Base-by-base conservation (phyloP, 2,329 filamentous ascomycete genomes). In the Dactylellina drechsleri region DNA sequence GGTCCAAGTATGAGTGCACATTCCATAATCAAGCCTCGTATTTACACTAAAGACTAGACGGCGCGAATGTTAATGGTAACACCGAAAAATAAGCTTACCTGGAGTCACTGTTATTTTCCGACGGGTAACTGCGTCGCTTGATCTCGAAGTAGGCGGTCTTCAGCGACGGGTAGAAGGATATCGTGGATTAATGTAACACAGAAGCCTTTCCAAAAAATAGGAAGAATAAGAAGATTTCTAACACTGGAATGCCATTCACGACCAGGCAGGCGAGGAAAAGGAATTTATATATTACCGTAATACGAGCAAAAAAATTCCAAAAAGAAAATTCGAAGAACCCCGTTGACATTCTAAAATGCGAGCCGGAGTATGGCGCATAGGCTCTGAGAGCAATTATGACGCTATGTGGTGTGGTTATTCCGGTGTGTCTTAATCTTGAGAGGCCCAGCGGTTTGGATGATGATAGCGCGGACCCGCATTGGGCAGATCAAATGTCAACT, bases 261-360 rank as follows among this genome's bases (percentile, higher is more conserved):
- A 58, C 15, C 10, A 53, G 10, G 36, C 23, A 57, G 57, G 41
- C 16, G 49, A 10, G 18, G 41, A 7, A 58, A 57, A 57, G 49
- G 57, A 54, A 56, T 70, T 70, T 64, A 71, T 71, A 71, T 64
- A 18, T 45, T 64, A 53, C 31, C 23, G 20, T 54, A 10, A 10
- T 45, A 45, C 41, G n/a, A n/a, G n/a, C 50, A 16, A 7, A 12
- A 54, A 45, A 15, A 15, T 13, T 45, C 12, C 41, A 45, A 3
- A 15, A 15, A 45, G 41, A 45, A 45, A 45, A 13, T 2, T 4
- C 13, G n/a, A 45, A 10, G 41, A 45, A 12, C 7, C 26, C 7
- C 3, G n/a, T 45, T 45, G 12, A 15, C n/a, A 45, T 45, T 45
- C 41, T 15, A 13, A 13, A 45, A 45, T 15, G n/a, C 41, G 41